phyloP scores from a whole-genome alignment of 169 alveolate genomes.

The Theileria parva region DNA sequence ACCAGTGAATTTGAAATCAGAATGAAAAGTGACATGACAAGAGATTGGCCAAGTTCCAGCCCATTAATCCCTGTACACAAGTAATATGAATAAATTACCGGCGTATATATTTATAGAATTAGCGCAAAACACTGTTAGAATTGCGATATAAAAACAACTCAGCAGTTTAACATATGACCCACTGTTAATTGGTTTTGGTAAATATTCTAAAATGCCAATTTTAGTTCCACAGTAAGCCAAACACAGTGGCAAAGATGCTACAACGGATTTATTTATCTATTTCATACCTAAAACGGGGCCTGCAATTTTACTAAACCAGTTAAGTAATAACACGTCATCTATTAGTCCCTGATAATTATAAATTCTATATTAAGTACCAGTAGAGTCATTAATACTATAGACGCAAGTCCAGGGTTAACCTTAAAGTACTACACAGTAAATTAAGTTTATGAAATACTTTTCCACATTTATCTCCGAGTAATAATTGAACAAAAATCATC shows the following conservation, averaged over 20 bases:
- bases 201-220: neutral
- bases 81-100: conserved; percentile 14
- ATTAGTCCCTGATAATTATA: conserved; percentile 33
- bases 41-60: conserved; percentile 90
- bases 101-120: conserved; percentile 93
- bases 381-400: conserved; percentile 41
- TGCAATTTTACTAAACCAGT: conserved; percentile 22
- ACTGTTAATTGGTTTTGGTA: neutral
- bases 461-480: neutral
- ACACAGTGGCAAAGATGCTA: conserved; percentile 43
- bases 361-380: conserved; percentile 14
- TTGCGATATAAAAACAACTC: neutral
- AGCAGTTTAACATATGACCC: neutral
- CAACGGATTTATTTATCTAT: neutral
- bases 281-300: conserved; percentile 48
- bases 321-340: conserved; percentile 48
- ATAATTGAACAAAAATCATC: neutral
- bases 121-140: conserved; percentile 78
- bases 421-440: neutral
- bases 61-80: conserved; percentile 88
- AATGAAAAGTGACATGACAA: conserved; percentile 72
- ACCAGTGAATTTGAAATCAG: conserved; percentile 41
- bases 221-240: conserved; percentile 22
- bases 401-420: conserved; percentile 8
- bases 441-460: neutral